phyloP scores from a whole-genome alignment of 192 early-diverging fungal species.

The Umbelopsis ramanniana region DNA sequence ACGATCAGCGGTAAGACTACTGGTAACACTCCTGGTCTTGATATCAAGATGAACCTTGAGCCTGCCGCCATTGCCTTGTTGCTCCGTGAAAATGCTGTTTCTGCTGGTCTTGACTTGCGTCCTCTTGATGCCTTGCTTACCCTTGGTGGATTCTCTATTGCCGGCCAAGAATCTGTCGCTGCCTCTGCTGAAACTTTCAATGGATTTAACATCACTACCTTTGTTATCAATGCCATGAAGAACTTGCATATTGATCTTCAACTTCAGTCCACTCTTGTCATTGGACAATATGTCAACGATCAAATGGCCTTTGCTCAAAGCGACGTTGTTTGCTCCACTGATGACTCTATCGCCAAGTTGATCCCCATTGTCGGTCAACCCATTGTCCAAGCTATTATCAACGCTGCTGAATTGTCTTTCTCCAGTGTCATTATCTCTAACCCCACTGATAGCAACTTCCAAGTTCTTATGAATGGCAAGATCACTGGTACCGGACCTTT shows the following conservation, averaged over 20 bases:
- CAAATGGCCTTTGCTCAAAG: conserved; percentile 46
- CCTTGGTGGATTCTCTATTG: conserved; percentile 43
- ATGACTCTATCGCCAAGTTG: conserved; percentile 50
- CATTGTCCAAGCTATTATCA: conserved; percentile 59
- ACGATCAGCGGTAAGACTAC: conserved; percentile 45
- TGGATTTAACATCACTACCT: conserved; percentile 51
- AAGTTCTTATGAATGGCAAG: conserved; percentile 50
- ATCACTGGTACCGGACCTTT: conserved; percentile 56
- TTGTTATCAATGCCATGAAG: conserved; percentile 51
- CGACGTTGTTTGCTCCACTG: conserved; percentile 48
- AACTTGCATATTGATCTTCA: conserved; percentile 55
- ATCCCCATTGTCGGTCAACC: conserved; percentile 60
- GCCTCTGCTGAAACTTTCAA: conserved; percentile 39
- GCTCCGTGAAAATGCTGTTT: conserved; percentile 48
- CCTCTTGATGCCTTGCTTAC: conserved; percentile 52
- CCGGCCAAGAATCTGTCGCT: conserved; percentile 34
- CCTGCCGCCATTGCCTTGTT: conserved; percentile 52
- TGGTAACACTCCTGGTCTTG: conserved; percentile 34
- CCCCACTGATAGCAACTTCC: conserved; percentile 47
- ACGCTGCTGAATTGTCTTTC: conserved; percentile 42
- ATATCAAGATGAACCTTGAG: conserved; percentile 56
- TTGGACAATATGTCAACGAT: conserved; percentile 57
- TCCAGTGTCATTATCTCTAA: conserved; percentile 39
- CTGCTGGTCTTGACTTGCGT: conserved; percentile 46
- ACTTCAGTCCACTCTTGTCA: conserved; percentile 44